Percentiles rank a stretch among this genome's conserved stretches.
Evolutionary conservation across 352 stramenopile species (phyloP).

Genomic region (Phytophthora pluvialis): DNA sequence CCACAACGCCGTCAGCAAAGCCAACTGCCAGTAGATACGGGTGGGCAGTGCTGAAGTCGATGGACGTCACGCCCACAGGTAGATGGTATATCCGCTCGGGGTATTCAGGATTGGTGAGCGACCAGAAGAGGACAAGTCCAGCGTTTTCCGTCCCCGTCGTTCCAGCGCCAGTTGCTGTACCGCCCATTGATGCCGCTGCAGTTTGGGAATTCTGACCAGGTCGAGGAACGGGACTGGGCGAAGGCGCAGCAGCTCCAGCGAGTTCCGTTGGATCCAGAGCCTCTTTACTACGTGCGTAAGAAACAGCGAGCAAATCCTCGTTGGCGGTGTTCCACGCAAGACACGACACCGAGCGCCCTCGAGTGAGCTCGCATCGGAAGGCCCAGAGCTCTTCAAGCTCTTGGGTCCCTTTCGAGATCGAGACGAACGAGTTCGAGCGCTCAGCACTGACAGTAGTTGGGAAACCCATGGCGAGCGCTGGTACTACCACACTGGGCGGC

Average conservation of each 20-base stretch:
- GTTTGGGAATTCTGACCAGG: slow-evolving; percentile 18
- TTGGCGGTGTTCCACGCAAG: slow-evolving; percentile 90
- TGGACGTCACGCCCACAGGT: slow-evolving; percentile 79
- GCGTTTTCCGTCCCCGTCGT: slow-evolving; percentile 26
- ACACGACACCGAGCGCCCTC: slow-evolving; percentile 66
- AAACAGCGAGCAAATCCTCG: slow-evolving; percentile 91
- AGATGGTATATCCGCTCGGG: slow-evolving; percentile 90
- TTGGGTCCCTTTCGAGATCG: slow-evolving; percentile 6
- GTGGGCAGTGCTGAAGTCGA: slow-evolving; percentile 88
- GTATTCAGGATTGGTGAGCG: slow-evolving; percentile 92
- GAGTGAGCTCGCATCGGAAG: slow-evolving; percentile 72
- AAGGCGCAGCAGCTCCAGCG: slow-evolving; percentile 1
- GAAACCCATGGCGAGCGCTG: slow-evolving; percentile 24
- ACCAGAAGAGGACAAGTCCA: slow-evolving; percentile 95
- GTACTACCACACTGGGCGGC: slow-evolving; percentile 9
- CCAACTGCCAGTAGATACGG: slow-evolving; percentile 92
- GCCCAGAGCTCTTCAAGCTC: slow-evolving; percentile 79
- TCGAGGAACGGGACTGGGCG: slow-evolving; percentile 12
- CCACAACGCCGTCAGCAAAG: slow-evolving; percentile 89
- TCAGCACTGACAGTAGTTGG: slow-evolving; percentile 10
- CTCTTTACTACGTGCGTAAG: slow-evolving; percentile 61
- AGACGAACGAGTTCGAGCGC: slow-evolving; percentile 3
- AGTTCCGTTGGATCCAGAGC: slow-evolving; percentile 1
- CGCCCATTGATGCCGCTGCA: slow-evolving; percentile 11
- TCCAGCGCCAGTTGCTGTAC: not conserved